These are phyloP conservation scores for Fraxinus paxiana DNA, from an alignment of 305 asterid species.

Conservation along the genomic window DNA sequence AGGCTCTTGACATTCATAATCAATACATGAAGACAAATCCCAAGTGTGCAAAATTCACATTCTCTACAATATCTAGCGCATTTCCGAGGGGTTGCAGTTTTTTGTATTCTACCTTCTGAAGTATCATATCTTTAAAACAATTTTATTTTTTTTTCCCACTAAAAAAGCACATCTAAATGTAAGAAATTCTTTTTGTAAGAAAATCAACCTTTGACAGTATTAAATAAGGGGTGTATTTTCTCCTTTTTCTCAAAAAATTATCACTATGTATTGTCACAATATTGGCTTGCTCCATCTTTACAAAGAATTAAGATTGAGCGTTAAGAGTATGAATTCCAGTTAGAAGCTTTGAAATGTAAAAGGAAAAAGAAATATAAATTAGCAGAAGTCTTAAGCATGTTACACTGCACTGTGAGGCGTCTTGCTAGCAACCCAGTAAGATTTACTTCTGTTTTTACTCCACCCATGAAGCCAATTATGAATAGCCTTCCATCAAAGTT, in stretches of 20 bases:
- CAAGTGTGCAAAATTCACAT: not conserved
- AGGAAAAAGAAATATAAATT: not conserved
- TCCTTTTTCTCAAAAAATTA: not conserved
- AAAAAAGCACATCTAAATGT: not conserved
- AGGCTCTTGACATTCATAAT: not conserved
- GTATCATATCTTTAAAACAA: not conserved
- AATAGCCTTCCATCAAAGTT: constrained; percentile 81
- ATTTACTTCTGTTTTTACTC: constrained; percentile 57
- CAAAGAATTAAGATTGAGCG: not conserved
- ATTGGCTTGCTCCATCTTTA: not conserved
- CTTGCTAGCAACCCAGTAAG: constrained; percentile 38
- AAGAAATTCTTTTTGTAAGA: not conserved
- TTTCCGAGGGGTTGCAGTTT: not conserved
- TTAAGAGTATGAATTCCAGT: not conserved
- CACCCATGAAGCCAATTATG: constrained; percentile 91
- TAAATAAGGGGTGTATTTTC: not conserved
- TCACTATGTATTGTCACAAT: not conserved
- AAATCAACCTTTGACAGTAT: not conserved
- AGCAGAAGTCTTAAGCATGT: constrained; percentile 10
- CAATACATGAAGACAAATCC: not conserved
- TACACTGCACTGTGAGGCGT: constrained; percentile 72
- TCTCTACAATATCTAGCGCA: not conserved
- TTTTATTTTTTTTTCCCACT: not conserved
- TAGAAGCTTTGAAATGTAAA: not conserved
- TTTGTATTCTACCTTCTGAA: not conserved